These are phyloP conservation scores for Saccharum spontaneum DNA, from an alignment of 176 grass and related monocot species.

Conservation along the genomic window DNA sequence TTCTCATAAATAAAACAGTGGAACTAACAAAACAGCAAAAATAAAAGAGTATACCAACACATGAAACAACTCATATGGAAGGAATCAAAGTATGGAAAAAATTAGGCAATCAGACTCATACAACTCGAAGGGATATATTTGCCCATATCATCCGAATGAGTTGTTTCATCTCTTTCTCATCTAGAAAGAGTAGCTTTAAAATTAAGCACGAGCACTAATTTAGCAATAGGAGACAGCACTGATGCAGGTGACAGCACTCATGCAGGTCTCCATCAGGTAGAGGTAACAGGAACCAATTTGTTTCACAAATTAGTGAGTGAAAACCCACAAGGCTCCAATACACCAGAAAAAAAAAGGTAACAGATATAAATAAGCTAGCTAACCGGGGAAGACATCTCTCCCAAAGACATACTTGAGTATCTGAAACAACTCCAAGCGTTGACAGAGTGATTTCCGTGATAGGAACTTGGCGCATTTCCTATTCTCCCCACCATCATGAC, in stretches of 20 bases:
- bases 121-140: neutral
- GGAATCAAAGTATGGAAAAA: neutral
- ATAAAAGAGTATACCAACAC: neutral
- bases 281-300: neutral
- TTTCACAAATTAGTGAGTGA: neutral
- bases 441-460: neutral
- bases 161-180: neutral
- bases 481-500: neutral
- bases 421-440: slow-evolving; percentile 3
- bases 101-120: neutral
- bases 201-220: neutral
- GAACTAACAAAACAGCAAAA: neutral
- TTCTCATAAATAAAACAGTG: neutral
- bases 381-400: neutral
- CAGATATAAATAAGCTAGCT: neutral
- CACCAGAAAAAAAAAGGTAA: neutral
- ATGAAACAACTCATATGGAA: neutral
- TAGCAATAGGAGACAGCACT: neutral
- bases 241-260: neutral
- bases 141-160: neutral
- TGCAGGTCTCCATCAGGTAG: neutral
- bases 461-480: slow-evolving; percentile 5
- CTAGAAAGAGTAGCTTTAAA: neutral
- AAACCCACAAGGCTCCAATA: neutral
- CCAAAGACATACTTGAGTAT: slow-evolving; percentile 10